Evolutionary conservation across 768 basidiomycete species (phyloP).

Genomic region (Infundibulicybe gibba): DNA sequence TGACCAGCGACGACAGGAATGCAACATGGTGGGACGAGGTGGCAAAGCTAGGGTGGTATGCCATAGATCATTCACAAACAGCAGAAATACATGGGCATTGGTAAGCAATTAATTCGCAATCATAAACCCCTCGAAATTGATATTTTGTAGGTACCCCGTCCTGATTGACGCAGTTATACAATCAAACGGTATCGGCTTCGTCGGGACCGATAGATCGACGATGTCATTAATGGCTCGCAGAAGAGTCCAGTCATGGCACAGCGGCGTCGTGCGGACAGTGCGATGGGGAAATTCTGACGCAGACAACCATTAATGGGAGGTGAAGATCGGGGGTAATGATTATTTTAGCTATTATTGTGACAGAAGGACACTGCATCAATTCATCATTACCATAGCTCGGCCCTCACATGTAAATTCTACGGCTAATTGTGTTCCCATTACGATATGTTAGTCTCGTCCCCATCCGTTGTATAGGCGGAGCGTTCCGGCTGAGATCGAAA

Average conservation of each 20-base stretch:
- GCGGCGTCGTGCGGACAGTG: slow-evolving; percentile 46
- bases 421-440: too few species aligned
- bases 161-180: slow-evolving; percentile 73
- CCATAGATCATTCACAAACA: slow-evolving; percentile 47
- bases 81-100: slow-evolving; percentile 44
- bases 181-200: slow-evolving; percentile 61
- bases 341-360: too few species aligned
- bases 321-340: too few species aligned
- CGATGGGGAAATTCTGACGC: slow-evolving; percentile 57
- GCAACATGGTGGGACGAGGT: slow-evolving; percentile 58
- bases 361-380: too few species aligned
- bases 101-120: slow-evolving; percentile 24
- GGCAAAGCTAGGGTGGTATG: slow-evolving; percentile 44
- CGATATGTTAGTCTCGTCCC: too few species aligned
- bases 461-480: too few species aligned
- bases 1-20: slow-evolving; percentile 63
- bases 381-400: too few species aligned
- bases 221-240: slow-evolving; percentile 65
- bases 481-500: too few species aligned
- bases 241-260: slow-evolving; percentile 66
- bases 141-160: slow-evolving; percentile 57
- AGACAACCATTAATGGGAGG: slow-evolving; percentile 50
- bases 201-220: slow-evolving; percentile 70
- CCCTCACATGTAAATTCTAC: too few species aligned
- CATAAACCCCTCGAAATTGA: slow-evolving; percentile 1